Evolutionary conservation across 441 rosid genomes (phyloP).

Genomic region (Adansonia rubrostipa): DNA sequence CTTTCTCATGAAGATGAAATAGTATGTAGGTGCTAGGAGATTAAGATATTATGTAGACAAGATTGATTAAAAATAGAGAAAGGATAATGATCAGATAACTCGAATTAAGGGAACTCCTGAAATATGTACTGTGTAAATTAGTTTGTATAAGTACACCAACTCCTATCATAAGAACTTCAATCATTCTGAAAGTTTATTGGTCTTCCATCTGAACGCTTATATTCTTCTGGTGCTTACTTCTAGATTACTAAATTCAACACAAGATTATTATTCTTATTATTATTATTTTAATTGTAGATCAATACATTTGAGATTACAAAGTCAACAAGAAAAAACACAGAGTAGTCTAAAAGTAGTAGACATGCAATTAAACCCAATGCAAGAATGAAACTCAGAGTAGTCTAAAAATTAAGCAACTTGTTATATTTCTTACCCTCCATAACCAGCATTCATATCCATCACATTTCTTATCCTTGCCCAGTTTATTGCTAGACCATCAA

Average conservation of each 20-base stretch:
- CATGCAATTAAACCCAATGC: not conserved
- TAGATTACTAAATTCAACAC: not conserved
- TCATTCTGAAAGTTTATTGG: not conserved
- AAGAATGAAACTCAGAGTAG: slow-evolving; percentile 16
- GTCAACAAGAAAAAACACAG: not conserved
- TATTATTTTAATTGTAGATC: not conserved
- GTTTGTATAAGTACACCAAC: not conserved
- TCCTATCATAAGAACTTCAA: not conserved
- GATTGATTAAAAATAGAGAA: not conserved
- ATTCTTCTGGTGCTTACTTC: not conserved
- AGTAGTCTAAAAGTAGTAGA: not conserved
- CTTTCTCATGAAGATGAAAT: not conserved
- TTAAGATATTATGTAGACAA: not conserved
- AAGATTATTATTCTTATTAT: not conserved
- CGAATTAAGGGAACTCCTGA: not conserved
- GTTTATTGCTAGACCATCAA: slow-evolving; percentile 58
- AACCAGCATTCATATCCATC: slow-evolving; percentile 96
- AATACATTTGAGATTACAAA: not conserved
- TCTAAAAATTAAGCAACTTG: not conserved
- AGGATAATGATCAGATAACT: not conserved
- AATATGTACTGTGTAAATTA: not conserved
- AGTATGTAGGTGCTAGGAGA: not conserved
- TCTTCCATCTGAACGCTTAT: not conserved
- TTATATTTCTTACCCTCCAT: slow-evolving; percentile 71
- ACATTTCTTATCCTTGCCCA: slow-evolving; percentile 74